These are phyloP conservation scores for Exophiala sp. DNA, from an alignment of 2,329 filamentous ascomycete species.

Conservation along the genomic window DNA sequence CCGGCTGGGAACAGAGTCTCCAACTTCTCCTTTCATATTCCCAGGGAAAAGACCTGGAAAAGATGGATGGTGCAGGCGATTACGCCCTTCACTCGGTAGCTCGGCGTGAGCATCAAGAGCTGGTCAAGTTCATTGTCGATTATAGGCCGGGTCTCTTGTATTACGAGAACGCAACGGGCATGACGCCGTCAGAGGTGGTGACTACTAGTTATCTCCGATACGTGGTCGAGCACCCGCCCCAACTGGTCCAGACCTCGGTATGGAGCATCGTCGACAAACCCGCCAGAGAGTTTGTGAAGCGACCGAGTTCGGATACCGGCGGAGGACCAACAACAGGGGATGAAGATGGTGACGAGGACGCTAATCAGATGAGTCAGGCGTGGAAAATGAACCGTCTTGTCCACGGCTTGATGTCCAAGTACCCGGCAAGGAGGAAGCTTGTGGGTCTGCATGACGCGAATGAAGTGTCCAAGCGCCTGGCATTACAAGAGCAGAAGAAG, in stretches of 20 bases:
- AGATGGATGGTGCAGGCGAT: constrained; percentile 42
- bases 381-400: constrained; percentile 23
- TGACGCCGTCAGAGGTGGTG: constrained; percentile 64
- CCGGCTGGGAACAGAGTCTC: constrained; percentile 32
- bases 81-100: constrained; percentile 39
- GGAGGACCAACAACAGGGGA: not conserved
- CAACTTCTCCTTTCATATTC: constrained; percentile 51
- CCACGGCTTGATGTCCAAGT: constrained; percentile 12
- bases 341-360: not conserved
- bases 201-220: constrained; percentile 44
- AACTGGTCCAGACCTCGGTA: not conserved
- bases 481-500: constrained; percentile 25
- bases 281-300: constrained; percentile 10
- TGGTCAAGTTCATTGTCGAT: constrained; percentile 56
- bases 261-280: constrained; percentile 7
- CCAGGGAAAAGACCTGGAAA: constrained; percentile 47
- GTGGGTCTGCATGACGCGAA: constrained; percentile 56
- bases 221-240: constrained; percentile 24
- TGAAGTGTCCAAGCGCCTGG: constrained; percentile 52
- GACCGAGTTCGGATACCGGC: not conserved
- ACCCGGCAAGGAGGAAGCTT: constrained; percentile 34
- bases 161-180: constrained; percentile 69
- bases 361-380: constrained; percentile 1
- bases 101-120: constrained; percentile 35
- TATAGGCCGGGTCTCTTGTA: constrained; percentile 55